Base-by-base conservation (phyloP, 176 grass and related monocot genomes). In the Raddia guianensis region DNA sequence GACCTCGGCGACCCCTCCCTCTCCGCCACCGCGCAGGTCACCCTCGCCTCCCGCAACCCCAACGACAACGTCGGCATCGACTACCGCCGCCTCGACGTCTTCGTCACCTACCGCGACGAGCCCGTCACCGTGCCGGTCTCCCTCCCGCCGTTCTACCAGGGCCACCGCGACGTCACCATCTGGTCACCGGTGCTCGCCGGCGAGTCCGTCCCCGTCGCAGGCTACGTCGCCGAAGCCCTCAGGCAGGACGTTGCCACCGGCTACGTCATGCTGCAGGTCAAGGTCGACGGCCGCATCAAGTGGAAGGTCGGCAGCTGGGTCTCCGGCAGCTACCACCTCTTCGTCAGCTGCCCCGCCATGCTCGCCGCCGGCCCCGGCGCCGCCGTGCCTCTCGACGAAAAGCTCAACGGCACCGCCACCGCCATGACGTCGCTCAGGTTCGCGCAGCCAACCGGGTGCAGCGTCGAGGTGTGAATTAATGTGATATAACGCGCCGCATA, bases 41-140 rank as follows among this genome's bases (percentile, higher is more conserved):
- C 93, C 35, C 80, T 97, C 21, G 79, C 93, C 49, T 86, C 90
- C 27, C 87, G 90, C 79, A 97, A 97, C 87, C 90, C 93, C 59
- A 97, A 97, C 77, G 84, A 74, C 56, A 63, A 14, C 61, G 85
- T 93, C 45, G 88, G 93, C 59, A 20, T 97, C 70, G 46, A 77
- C 82, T 97, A 93, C 87, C 32, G 27, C 21, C 57, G 72, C 8
- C 81, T 90, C 52, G 84, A 84, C 76, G 81, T 83, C 21, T 80
- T 84, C 72, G 73, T 83, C 49, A 82, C 62, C 12, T 97, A 88
- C 87, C 81, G 83, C 51, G 80, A 82, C 86, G 87, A 92, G 63
- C 80, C 83, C 49, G 76, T 97, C 47, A 93, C 93, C 0, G 46
- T 68, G 19, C 55, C 93, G 13, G 61, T 89, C 16, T 74, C 79